Conservation (phyloP, 768 basidiomycete genomes). For the Rubroboletus satanas region DNA sequence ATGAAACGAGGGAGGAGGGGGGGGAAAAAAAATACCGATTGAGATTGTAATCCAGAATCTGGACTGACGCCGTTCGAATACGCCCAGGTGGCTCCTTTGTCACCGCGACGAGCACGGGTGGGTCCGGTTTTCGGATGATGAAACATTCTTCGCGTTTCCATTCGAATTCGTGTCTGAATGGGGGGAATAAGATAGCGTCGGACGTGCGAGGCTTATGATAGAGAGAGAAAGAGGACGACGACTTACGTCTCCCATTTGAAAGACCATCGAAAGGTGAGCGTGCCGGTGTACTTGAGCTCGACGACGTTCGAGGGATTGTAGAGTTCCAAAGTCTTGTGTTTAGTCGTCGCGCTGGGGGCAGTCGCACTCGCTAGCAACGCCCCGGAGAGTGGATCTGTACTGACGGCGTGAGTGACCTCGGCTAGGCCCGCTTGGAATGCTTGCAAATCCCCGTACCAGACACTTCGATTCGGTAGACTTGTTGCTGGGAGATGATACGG, state of each 20-base stretch:
- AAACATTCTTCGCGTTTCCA: slow-evolving; percentile 85
- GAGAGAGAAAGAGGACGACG: not conserved
- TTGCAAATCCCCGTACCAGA: slow-evolving; percentile 46
- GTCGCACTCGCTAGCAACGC: slow-evolving; percentile 66
- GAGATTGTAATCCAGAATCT: slow-evolving; percentile 83
- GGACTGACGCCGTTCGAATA: slow-evolving; percentile 60
- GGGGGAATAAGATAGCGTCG: not conserved
- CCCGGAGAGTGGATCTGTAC: slow-evolving; percentile 68
- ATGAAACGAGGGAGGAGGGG: not conserved
- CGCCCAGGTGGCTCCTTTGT: slow-evolving; percentile 72
- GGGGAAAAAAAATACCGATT: slow-evolving; percentile 48
- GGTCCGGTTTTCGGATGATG: slow-evolving; percentile 81
- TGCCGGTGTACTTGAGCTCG: slow-evolving; percentile 72
- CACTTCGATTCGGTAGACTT: slow-evolving; percentile 60
- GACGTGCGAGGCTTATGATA: not conserved
- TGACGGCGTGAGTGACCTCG: not conserved
- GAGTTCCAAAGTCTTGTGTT: slow-evolving; percentile 71
- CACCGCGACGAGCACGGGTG: slow-evolving; percentile 78
- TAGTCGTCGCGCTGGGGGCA: slow-evolving; percentile 60
- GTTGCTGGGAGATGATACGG: slow-evolving; percentile 42
- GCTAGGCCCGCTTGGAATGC: not conserved
- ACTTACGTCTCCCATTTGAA: slow-evolving; percentile 85
- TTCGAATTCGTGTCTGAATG: slow-evolving; percentile 70
- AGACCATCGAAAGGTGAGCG: slow-evolving; percentile 67
- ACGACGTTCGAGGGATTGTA: slow-evolving; percentile 68